phyloP scores from a whole-genome alignment of 441 rosid species.

The Cnidoscolus chayamansa region DNA sequence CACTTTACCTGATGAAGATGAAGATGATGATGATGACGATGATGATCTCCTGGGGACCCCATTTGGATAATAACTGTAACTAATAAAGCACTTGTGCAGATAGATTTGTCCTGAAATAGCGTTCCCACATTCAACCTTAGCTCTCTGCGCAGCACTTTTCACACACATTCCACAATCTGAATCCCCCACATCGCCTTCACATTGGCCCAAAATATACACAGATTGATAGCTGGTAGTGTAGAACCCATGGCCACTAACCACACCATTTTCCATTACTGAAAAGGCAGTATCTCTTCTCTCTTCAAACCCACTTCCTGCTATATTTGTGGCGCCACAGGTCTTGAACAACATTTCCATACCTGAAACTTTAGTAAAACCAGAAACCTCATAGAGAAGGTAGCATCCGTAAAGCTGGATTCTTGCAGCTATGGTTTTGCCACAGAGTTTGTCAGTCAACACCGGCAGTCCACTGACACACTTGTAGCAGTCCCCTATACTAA shows the following conservation, averaged over 20 bases:
- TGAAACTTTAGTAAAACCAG: conserved; percentile 80
- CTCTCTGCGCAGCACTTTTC: conserved; percentile 68
- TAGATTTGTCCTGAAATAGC: conserved; percentile 86
- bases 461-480: conserved; percentile 92
- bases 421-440: conserved; percentile 72
- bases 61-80: conserved; percentile 76
- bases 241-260: conserved; percentile 67
- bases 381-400: conserved; percentile 75
- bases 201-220: conserved; percentile 76
- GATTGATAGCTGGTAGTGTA: conserved; percentile 64
- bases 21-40: conserved; percentile 45
- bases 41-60: conserved; percentile 80
- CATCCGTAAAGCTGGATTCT: conserved; percentile 88
- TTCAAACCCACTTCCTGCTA: conserved; percentile 77
- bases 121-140: conserved; percentile 95
- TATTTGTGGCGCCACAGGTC: conserved; percentile 69
- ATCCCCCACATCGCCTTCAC: conserved; percentile 95
- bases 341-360: conserved; percentile 90
- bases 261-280: conserved; percentile 62
- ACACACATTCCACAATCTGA: conserved; percentile 85
- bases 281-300: conserved; percentile 89
- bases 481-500: conserved; percentile 68
- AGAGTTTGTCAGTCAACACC: conserved; percentile 64
- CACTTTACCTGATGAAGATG: conserved; percentile 55
- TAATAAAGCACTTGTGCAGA: conserved; percentile 80